Conservation (phyloP, 2,329 filamentous ascomycete genomes). For the Penicillium italicum region DNA sequence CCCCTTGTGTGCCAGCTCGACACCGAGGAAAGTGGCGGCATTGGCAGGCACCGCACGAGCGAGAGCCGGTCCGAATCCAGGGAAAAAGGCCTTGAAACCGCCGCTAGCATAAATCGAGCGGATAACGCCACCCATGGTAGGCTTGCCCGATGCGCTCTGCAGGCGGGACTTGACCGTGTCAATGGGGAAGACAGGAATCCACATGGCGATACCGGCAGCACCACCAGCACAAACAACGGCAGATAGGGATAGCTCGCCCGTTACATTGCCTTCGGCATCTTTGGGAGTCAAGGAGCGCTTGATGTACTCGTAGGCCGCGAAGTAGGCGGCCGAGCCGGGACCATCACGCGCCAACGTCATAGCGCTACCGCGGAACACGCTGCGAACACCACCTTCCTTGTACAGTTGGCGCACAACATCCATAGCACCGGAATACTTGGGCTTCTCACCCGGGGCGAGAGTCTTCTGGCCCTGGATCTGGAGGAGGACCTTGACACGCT, state of each 20-base stretch:
- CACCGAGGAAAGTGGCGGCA: slow-evolving; percentile 76
- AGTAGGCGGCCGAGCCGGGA: slow-evolving; percentile 90
- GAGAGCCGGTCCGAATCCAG: slow-evolving; percentile 88
- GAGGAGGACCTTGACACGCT: slow-evolving; percentile 96
- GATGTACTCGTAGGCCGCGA: slow-evolving; percentile 94
- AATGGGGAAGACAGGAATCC: slow-evolving; percentile 96
- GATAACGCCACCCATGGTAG: slow-evolving; percentile 75
- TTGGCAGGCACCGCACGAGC: slow-evolving; percentile 93
- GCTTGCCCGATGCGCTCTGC: slow-evolving; percentile 84
- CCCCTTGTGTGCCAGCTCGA: slow-evolving; percentile 50
- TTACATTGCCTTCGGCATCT: slow-evolving; percentile 69
- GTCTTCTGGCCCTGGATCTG: slow-evolving; percentile 93
- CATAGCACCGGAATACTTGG: slow-evolving; percentile 78
- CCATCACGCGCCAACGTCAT: slow-evolving; percentile 94
- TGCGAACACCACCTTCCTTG: slow-evolving; percentile 81
- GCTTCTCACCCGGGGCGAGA: slow-evolving; percentile 83
- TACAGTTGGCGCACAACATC: slow-evolving; percentile 95
- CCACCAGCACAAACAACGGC: slow-evolving; percentile 86
- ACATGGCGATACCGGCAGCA: slow-evolving; percentile 93
- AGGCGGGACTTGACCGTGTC: slow-evolving; percentile 94
- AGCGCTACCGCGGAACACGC: slow-evolving; percentile 83
- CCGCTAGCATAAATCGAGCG: slow-evolving; percentile 77
- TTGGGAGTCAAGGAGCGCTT: slow-evolving; percentile 83
- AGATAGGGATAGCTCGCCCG: slow-evolving; percentile 72
- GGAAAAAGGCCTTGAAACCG: slow-evolving; percentile 91